Base-by-base conservation (phyloP, 2,329 filamentous ascomycete genomes). In the Torrubiellomyces zombiae region DNA sequence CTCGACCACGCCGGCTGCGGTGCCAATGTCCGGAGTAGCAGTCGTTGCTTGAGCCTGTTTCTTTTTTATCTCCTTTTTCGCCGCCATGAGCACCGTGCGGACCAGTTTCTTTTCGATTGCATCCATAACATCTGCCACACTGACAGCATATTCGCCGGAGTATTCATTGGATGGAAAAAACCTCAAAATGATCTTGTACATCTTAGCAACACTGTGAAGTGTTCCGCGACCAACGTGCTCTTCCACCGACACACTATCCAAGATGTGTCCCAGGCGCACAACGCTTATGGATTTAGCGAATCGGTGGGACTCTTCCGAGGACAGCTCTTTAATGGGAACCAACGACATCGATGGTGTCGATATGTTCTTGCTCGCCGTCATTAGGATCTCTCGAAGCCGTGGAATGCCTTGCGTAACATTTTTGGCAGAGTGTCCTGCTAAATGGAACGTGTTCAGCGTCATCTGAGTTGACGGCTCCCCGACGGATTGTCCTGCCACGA, bases 341-440 rank as follows among this genome's bases (percentile, higher is more conserved):
- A 95, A 60, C 1, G 80, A 89, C 82, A 92, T 93, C 5, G 73
- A 70, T 2, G 89, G 89, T 0, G 89, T 98, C 19, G 82, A 79
- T 33, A 95, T 94, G 22, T 76, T 68, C 25, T 74, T 68, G 45
- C 80, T 89, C 14, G 89, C 89, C 24, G 89, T 95, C 89, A 98
- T 98, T 36, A 98, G 68, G 40, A 98, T 94, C 65, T 98, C 89
- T 56, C 89, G 69, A 12, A 98, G 66, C 55, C 89, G 82, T 30
- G 89, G 89, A 45, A 98, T 95, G 80, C 89, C 89, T 12, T 94
- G 68, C 1, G 89, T 98, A 45, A 98, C 91, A 66, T 98, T 98
- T 63, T 94, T 95, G 16, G 89, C 77, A 12, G 89, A 85, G 60
- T 95, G 86, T 44, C 89, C 89, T 51, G 89, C 89, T 68, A 98